Evolutionary conservation across 2,329 filamentous ascomycete species (phyloP), one percentile per base, ranked within the genome.

Genomic region (Purpureocillium takamizusanense): DNA sequence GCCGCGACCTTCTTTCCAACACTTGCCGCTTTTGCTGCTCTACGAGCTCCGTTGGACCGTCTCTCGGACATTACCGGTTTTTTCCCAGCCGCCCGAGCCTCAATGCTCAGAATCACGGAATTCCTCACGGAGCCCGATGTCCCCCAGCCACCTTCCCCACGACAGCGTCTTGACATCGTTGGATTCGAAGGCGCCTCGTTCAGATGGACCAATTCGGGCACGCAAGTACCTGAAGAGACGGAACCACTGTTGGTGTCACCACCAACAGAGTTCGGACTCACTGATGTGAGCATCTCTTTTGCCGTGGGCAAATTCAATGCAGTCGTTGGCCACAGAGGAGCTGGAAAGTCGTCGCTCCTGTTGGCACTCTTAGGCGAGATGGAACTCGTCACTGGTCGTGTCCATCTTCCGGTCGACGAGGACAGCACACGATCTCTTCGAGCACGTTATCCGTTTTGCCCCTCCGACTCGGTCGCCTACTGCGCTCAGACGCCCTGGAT

Each of bases 401-500:
- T 36, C 16, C 15, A 36, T 13, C 14, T 35, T 9, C 32, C 34
- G n/a, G 12, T 12, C n/a, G n/a, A n/a, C n/a, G n/a, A n/a, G n/a
- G n/a, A n/a, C n/a, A n/a, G n/a, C n/a, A n/a, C n/a, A n/a, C n/a
- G n/a, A n/a, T n/a, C n/a, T n/a, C n/a, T n/a, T n/a, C n/a, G n/a
- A n/a, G n/a, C n/a, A n/a, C n/a, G n/a, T n/a, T n/a, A 7, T 69
- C 78, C 1, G 69, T 84, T 36, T 81, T 81, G 0, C 85, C 76
- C 48, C 78, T 84, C 16, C 31, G 36, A 14, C 33, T 74, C 32
- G 12, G 30, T 23, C 4, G 38, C 38, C 1, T 40, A 36, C 14
- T 40, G 38, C 16, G 30, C 78, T 4, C 81, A 86, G 51, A 83
- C 81, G 13, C 83, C 83, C 0, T 88, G 83, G 83, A 83, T 88